These are phyloP conservation scores for Komagataella kurtzmanii DNA, from an alignment of 805 yeast species.

Conservation along the genomic window DNA sequence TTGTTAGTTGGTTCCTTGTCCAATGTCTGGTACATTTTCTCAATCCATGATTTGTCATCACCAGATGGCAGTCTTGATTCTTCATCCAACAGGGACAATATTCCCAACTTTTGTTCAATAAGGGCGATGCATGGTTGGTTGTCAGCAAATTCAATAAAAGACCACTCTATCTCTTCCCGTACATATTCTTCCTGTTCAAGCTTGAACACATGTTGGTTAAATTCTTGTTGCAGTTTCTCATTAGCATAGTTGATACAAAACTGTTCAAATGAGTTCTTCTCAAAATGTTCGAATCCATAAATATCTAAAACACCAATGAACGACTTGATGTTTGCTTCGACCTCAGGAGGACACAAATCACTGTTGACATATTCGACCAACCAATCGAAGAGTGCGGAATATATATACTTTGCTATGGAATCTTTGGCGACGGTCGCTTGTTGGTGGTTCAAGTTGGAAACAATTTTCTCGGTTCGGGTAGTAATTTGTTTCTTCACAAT, in stretches of 20 bases:
- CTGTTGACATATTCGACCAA: constrained; percentile 71
- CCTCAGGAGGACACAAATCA: constrained; percentile 68
- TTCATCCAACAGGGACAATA: constrained; percentile 80
- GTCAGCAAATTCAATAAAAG: constrained; percentile 89
- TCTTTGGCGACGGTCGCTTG: constrained; percentile 90
- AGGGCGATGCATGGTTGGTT: constrained; percentile 93
- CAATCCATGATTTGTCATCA: constrained; percentile 82
- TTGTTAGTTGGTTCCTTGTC: constrained; percentile 63
- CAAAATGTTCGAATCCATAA: constrained; percentile 95
- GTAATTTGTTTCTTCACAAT: constrained; percentile 81
- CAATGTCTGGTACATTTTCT: constrained; percentile 76
- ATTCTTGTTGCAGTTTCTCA: constrained; percentile 94
- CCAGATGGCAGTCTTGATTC: constrained; percentile 94
- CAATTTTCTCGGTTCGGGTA: constrained; percentile 87
- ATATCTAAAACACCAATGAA: constrained; percentile 96
- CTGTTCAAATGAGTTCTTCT: constrained; percentile 89
- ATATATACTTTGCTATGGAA: constrained; percentile 91
- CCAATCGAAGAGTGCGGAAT: constrained; percentile 93
- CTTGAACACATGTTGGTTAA: constrained; percentile 94
- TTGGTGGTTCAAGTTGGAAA: constrained; percentile 64
- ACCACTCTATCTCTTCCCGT: constrained; percentile 89
- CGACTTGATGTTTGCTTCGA: constrained; percentile 41
- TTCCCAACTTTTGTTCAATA: constrained; percentile 82
- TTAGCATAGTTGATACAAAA: constrained; percentile 95
- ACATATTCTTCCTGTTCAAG: constrained; percentile 93